Conservation (phyloP, 1,139 yeast species). For the Hanseniaspora gamundiae region DNA sequence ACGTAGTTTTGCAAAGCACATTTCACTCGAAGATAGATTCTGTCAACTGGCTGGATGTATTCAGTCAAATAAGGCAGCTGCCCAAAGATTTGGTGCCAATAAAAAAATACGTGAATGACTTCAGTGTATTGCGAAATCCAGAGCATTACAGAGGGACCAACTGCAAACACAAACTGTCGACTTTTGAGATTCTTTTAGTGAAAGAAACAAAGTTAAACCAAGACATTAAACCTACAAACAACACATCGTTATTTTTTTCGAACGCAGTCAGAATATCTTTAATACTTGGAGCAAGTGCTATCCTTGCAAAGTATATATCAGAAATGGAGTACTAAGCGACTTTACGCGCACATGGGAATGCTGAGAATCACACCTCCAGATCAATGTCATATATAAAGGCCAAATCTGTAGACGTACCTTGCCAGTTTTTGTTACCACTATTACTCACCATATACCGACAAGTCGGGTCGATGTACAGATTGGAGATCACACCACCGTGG, state of each 20-base stretch:
- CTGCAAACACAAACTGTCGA: too few species aligned
- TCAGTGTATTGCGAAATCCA: constrained; percentile 14
- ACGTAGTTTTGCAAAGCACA: constrained; percentile 20
- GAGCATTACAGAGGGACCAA: neutral
- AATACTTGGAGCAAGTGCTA: neutral
- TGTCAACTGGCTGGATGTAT: constrained; percentile 13
- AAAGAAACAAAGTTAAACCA: too few species aligned
- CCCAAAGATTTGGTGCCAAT: neutral
- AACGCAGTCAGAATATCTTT: neutral
- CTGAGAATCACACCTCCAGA: constrained; percentile 1
- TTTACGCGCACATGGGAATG: too few species aligned
- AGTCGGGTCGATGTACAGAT: constrained; percentile 68
- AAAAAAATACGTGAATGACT: constrained; percentile 12
- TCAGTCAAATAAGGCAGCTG: constrained; percentile 5
- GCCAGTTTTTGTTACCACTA: constrained; percentile 96
- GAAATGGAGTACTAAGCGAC: too few species aligned
- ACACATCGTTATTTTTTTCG: neutral
- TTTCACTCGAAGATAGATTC: constrained; percentile 10
- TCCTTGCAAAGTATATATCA: neutral
- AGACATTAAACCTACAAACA: too few species aligned
- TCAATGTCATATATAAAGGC: constrained; percentile 69
- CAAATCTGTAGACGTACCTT: constrained; percentile 65
- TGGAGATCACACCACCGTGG: constrained; percentile 57
- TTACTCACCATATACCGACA: constrained; percentile 82
- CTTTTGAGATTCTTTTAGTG: too few species aligned